Base-by-base conservation (phyloP, 164 flowering plant genomes). In the Pachysandra terminalis region DNA sequence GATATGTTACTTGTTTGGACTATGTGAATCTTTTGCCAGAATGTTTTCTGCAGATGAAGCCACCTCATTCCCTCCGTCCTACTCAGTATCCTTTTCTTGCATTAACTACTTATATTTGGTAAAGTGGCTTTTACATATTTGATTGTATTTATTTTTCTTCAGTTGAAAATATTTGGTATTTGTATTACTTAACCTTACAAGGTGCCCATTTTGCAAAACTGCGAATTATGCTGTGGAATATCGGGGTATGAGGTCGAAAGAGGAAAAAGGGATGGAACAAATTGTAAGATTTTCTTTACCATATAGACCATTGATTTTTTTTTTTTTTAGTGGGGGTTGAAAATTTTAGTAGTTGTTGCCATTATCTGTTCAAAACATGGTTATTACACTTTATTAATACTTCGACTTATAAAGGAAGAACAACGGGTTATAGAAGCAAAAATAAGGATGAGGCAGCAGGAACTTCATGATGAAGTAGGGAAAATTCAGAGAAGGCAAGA, bases 181-280 rank as follows among this genome's bases (percentile, higher is more conserved):
- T 72, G 79, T 48, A 5, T 37, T 73, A 28, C 88, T 89, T 89
- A 83, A 86, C 82, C 16, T 21, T 55, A 25, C 37, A 51, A 95
- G 99, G 63, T 96, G 99, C 61, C 99, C 99, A 3, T 96, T 90
- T 68, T 96, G 99, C 78, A 96, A 96, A 84, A 93, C 93, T 16
- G 73, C 90, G 23, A 93, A 85, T 71, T 96, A 96, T 81, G 96
- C 92, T 21, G 98, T 96, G 78, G 98, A 93, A 76, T 96, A 93
- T 79, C 86, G 95, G 21, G 99, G 99, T 52, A 81, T 83, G 63
- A 96, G 88, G 75, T 79, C 96, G 23, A 88, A 87, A 77, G 98
- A 96, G 82, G 98, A 96, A 71, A 93, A 84, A 81, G 91, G 93
- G 74, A 69, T 79, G 66, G 99, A 96, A 74, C 97, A 96, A 82